These are phyloP conservation scores for Arctium minus DNA, from an alignment of 129 eudicot species.

Conservation along the genomic window DNA sequence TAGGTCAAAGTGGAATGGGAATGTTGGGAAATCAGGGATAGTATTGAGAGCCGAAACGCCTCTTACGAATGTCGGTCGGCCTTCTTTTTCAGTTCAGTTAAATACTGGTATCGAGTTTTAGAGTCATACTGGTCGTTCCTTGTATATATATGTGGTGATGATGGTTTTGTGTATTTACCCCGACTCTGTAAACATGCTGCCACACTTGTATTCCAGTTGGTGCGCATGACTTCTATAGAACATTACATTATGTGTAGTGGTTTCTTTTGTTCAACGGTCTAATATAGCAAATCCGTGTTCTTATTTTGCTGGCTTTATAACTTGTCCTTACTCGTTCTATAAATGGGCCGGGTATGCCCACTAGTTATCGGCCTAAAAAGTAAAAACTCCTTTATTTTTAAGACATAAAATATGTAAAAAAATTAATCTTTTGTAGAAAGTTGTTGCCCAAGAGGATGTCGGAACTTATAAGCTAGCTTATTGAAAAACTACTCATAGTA, in stretches of 20 bases:
- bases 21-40: constrained; percentile 44
- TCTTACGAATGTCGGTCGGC: constrained; percentile 43
- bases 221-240: neutral
- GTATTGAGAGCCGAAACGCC: constrained; percentile 70
- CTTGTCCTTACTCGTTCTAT: neutral
- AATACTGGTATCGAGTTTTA: constrained; percentile 71
- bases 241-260: neutral
- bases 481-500: no score
- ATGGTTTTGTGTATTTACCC: neutral
- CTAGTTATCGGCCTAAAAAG: no score
- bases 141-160: neutral
- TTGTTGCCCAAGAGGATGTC: no score
- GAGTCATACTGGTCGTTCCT: neutral
- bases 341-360: neutral
- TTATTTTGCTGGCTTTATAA: no score
- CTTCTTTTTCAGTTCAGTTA: constrained; percentile 61
- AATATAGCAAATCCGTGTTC: neutral
- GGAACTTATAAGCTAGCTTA: no score
- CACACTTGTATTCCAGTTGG: neutral
- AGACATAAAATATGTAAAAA: no score
- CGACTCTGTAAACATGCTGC: neutral
- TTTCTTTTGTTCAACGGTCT: neutral
- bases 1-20: constrained; percentile 92
- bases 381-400: no score
- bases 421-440: no score